Conservation (phyloP, 306 rosid species). For the Fragaria nilgerrensis region DNA sequence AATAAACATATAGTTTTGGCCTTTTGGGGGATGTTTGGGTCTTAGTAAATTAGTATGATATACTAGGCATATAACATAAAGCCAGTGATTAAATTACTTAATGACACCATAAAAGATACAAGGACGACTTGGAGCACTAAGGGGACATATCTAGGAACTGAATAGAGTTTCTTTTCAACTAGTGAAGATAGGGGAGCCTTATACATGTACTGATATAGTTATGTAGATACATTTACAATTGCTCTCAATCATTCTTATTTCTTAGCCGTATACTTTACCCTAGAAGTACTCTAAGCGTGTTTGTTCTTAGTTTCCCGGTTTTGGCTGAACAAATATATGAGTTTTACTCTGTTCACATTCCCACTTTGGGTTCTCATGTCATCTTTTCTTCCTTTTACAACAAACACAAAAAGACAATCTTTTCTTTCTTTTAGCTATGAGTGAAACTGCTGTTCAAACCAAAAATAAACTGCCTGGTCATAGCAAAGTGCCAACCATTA, state of each 20-base stretch:
- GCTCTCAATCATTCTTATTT: neutral
- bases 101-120: neutral
- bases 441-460: neutral
- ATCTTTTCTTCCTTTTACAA: neutral
- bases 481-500: slow-evolving; percentile 1
- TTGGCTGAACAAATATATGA: neutral
- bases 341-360: neutral
- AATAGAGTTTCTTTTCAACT: neutral
- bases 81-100: neutral
- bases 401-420: neutral
- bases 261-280: neutral
- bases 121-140: neutral
- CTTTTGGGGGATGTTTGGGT: neutral
- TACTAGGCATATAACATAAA: neutral
- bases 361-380: slow-evolving; percentile 5
- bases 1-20: neutral
- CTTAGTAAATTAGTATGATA: neutral
- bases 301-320: neutral
- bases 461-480: neutral
- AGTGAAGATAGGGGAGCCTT: neutral
- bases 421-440: neutral
- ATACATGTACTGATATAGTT: neutral
- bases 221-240: no score
- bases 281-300: neutral
- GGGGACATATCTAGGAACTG: neutral